Evolutionary conservation across 2,329 filamentous ascomycete species (phyloP).

Genomic region (Graphiopsis chlorocephala): DNA sequence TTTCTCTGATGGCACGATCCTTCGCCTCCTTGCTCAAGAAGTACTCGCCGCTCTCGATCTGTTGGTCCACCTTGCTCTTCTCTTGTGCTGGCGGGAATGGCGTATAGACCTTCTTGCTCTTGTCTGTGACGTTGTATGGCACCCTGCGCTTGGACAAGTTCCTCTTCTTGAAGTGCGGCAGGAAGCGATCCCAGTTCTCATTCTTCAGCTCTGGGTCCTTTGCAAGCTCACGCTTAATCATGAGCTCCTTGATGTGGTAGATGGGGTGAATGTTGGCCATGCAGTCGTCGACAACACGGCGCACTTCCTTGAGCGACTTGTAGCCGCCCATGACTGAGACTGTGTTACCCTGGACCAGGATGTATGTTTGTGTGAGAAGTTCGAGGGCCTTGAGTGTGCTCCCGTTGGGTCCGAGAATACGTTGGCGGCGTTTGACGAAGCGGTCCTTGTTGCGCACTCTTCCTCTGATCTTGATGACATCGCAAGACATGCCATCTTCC

Average conservation of each 20-base stretch:
- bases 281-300: constrained; percentile 86
- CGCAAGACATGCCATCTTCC: constrained; percentile 85
- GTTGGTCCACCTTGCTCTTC: constrained; percentile 97
- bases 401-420: constrained; percentile 86
- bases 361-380: constrained; percentile 85
- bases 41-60: constrained; percentile 98
- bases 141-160: constrained; percentile 79
- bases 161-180: constrained; percentile 95
- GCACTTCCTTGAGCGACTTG: constrained; percentile 89
- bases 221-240: constrained; percentile 89
- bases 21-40: constrained; percentile 92
- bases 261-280: constrained; percentile 91
- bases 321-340: constrained; percentile 88
- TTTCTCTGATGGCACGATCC: constrained; percentile 75
- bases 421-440: constrained; percentile 90
- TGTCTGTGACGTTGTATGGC: constrained; percentile 86
- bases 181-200: constrained; percentile 93
- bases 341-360: constrained; percentile 95
- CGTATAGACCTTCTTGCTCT: constrained; percentile 90
- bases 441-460: constrained; percentile 90
- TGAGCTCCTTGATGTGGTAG: constrained; percentile 92
- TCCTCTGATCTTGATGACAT: constrained; percentile 92
- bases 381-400: constrained; percentile 93
- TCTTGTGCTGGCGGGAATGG: constrained; percentile 95
- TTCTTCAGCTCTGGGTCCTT: constrained; percentile 83